phyloP scores from a whole-genome alignment of 2,329 filamentous ascomycete genomes.

The Colletotrichum simmondsii region DNA sequence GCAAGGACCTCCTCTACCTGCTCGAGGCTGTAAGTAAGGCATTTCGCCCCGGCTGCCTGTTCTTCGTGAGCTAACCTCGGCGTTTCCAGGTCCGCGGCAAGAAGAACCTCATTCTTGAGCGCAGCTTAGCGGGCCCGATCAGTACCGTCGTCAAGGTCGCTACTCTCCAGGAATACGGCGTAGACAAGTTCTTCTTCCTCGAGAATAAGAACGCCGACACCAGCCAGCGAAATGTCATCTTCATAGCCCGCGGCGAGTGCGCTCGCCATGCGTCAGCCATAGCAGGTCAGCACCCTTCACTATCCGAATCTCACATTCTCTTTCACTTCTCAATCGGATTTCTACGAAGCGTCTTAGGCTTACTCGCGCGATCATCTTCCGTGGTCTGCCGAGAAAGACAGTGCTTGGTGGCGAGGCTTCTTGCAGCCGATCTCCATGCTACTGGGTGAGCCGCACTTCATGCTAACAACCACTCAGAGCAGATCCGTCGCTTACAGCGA shows the following conservation, averaged over 20 bases:
- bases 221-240: slow-evolving; percentile 94
- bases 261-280: slow-evolving; percentile 85
- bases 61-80: slow-evolving; percentile 18
- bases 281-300: slow-evolving; percentile 74
- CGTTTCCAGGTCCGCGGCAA: slow-evolving; percentile 87
- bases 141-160: slow-evolving; percentile 95
- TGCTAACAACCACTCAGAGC: slow-evolving; percentile 65
- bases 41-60: background rate
- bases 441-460: slow-evolving; percentile 50
- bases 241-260: slow-evolving; percentile 91
- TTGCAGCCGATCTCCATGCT: slow-evolving; percentile 25
- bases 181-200: slow-evolving; percentile 96
- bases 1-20: slow-evolving; percentile 88
- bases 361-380: background rate
- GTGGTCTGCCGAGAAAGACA: background rate
- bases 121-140: slow-evolving; percentile 87
- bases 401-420: slow-evolving; percentile 59
- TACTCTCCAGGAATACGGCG: slow-evolving; percentile 94
- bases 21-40: slow-evolving; percentile 87
- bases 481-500: slow-evolving; percentile 89
- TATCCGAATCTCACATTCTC: background rate
- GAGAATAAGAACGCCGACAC: slow-evolving; percentile 96
- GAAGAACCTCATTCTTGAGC: slow-evolving; percentile 97
- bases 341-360: background rate
- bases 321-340: background rate